Base-by-base conservation (phyloP, 345 rosid species). In the Trapa incisa region DNA sequence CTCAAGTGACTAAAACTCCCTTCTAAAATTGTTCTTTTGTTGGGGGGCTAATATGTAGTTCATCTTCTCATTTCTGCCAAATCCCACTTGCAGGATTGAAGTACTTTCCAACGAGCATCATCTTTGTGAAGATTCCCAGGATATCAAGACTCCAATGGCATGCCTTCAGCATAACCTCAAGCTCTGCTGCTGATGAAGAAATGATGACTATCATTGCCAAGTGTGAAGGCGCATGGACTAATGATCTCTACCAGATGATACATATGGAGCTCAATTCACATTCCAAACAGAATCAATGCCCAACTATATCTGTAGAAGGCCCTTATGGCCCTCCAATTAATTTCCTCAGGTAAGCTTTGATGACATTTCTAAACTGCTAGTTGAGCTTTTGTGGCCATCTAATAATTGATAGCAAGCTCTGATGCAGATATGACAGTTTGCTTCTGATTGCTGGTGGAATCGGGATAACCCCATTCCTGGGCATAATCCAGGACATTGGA, bases 371-470 rank as follows among this genome's bases (percentile, higher is more conserved):
- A 52, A 22, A 35, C 47, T 61, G 33, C 52, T 57, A 11, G 17
- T 37, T 57, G 7, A 48, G 43, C 57, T 52, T 17, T 16, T 29
- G 57, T 52, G 57, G 57, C 60, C 33, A 54, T 54, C 0, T 2
- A n/a, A n/a, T 29, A 42, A 37, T 33, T 4, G 56, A 1, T 56
- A n/a, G 32, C 64, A 16, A 68, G 64, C 1, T 65, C 3, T 37
- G 68, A 41, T 76, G 83, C 86, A 92, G 98, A 76, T 84, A 86
- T 70, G 92, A 86, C 62, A 79, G 84, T 73, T 75, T 92, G 36
- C 83, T 92, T 37, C 75, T 89, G 71, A 80, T 89, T 6, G 96
- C 94, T 0, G 95, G 98, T 16, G 96, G 96, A 71, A 83, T 84
- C 50, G 96, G 98, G 67, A 86, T 92, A 65, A 87, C 96, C 22